Conservation (phyloP, 2,329 filamentous ascomycete genomes). For the Fusarium sarcochroum region DNA sequence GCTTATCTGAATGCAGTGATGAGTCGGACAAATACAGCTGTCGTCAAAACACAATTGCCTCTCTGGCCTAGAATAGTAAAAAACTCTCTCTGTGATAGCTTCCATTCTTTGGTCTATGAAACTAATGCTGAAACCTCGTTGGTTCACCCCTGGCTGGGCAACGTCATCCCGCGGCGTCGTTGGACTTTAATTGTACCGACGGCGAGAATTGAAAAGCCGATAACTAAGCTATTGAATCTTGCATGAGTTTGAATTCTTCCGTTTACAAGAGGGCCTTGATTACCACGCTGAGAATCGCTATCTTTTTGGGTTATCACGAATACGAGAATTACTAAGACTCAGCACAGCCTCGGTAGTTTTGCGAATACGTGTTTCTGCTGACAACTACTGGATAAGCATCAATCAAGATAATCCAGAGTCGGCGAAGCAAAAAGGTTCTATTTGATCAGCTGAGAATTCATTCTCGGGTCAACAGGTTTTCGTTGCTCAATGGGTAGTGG, state of each 20-base stretch:
- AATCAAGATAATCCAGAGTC: background rate
- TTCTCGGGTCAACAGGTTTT: background rate
- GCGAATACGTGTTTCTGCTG: background rate
- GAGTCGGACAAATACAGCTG: background rate
- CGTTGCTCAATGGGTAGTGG: background rate
- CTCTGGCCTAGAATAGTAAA: too few relatives aligned
- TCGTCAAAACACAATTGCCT: background rate
- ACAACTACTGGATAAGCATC: background rate
- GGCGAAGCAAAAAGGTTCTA: background rate
- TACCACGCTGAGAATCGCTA: too few relatives aligned
- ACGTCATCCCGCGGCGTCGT: slow-evolving; percentile 19
- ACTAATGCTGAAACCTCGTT: slow-evolving; percentile 30
- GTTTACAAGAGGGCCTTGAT: background rate
- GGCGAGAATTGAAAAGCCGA: slow-evolving; percentile 7
- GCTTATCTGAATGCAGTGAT: background rate
- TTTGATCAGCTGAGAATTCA: background rate
- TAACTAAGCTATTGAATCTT: background rate
- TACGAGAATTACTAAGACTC: slow-evolving; percentile 18
- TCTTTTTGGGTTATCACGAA: slow-evolving; percentile 14
- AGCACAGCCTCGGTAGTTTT: background rate
- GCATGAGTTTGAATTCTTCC: too few relatives aligned
- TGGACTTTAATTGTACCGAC: slow-evolving; percentile 16
- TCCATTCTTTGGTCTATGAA: slow-evolving; percentile 6
- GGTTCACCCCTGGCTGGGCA: slow-evolving; percentile 14
- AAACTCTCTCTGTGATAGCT: slow-evolving; percentile 6